Evolutionary conservation across 2,329 filamentous ascomycete genomes (phyloP).

Genomic region (Aspergillus sp.): DNA sequence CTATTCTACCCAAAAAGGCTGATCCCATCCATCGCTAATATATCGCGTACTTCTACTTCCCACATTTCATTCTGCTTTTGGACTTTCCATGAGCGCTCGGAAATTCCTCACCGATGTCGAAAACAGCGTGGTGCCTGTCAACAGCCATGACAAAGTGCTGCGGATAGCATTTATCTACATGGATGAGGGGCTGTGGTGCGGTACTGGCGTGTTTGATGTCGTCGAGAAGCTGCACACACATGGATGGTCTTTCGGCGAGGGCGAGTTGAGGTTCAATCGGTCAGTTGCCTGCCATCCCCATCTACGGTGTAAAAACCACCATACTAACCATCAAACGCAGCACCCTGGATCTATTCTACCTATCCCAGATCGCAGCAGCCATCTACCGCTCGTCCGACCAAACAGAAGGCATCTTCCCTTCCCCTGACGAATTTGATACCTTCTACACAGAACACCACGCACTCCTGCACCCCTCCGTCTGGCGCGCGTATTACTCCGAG

Average conservation of each 20-base stretch:
- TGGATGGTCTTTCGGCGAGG: constrained; percentile 22
- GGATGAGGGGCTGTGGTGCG: constrained; percentile 18
- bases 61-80: too few species aligned
- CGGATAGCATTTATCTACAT: constrained; percentile 23
- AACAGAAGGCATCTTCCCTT: constrained; percentile 14
- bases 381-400: constrained; percentile 20
- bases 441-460: constrained; percentile 18
- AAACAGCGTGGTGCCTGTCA: constrained; percentile 17
- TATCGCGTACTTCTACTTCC: too few species aligned
- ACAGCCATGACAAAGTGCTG: constrained; percentile 20
- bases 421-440: constrained; percentile 16
- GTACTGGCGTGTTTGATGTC: constrained; percentile 18
- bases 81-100: constrained; percentile 15
- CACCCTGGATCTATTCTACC: constrained; percentile 25
- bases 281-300: constrained; percentile 8
- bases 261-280: constrained; percentile 23
- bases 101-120: constrained; percentile 17
- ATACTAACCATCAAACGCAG: constrained; percentile 14
- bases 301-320: too few species aligned
- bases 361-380: constrained; percentile 20
- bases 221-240: constrained; percentile 22
- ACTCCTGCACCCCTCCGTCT: constrained; percentile 16
- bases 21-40: too few species aligned
- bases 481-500: constrained; percentile 15
- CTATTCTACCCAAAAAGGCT: too few species aligned